phyloP scores from a whole-genome alignment of 176 grass and related monocot genomes.

The Oryza longistaminata region DNA sequence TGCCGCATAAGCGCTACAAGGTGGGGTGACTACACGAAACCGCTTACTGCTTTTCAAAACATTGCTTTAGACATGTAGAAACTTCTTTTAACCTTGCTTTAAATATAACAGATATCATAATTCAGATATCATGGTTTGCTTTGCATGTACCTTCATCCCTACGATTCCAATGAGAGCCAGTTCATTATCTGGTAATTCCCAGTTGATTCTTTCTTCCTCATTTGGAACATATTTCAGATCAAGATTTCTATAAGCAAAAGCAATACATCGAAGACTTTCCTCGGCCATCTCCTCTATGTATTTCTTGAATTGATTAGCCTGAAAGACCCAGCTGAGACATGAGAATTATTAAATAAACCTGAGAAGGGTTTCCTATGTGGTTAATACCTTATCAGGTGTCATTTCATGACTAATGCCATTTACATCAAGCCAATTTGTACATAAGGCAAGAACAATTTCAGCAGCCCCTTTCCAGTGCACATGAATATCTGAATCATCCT shows the following conservation, averaged over 20 bases:
- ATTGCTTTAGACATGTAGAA: background rate
- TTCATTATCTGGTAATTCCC: slow-evolving; percentile 71
- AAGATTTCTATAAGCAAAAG: slow-evolving; percentile 76
- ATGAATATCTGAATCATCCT: slow-evolving; percentile 70
- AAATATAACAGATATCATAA: slow-evolving; percentile 4
- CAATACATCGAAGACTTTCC: slow-evolving; percentile 83
- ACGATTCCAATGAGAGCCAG: slow-evolving; percentile 77
- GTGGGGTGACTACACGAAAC: too few species aligned
- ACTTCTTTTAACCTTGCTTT: background rate
- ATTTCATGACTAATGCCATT: slow-evolving; percentile 59
- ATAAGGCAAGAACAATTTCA: slow-evolving; percentile 80
- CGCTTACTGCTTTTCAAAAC: too few species aligned
- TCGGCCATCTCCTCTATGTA: slow-evolving; percentile 78
- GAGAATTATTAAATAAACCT: slow-evolving; percentile 20
- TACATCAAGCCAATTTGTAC: slow-evolving; percentile 63
- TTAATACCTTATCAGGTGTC: slow-evolving; percentile 57
- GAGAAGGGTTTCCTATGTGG: background rate
- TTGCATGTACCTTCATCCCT: slow-evolving; percentile 80
- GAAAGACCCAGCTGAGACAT: slow-evolving; percentile 29
- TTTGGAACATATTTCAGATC: slow-evolving; percentile 53
- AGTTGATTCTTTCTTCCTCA: slow-evolving; percentile 65
- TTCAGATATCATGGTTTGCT: slow-evolving; percentile 27
- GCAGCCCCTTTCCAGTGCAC: slow-evolving; percentile 98
- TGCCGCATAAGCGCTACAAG: too few species aligned
- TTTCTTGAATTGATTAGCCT: slow-evolving; percentile 67